phyloP scores from a whole-genome alignment of 805 yeast genomes.

The Metschnikowia continentalis region DNA sequence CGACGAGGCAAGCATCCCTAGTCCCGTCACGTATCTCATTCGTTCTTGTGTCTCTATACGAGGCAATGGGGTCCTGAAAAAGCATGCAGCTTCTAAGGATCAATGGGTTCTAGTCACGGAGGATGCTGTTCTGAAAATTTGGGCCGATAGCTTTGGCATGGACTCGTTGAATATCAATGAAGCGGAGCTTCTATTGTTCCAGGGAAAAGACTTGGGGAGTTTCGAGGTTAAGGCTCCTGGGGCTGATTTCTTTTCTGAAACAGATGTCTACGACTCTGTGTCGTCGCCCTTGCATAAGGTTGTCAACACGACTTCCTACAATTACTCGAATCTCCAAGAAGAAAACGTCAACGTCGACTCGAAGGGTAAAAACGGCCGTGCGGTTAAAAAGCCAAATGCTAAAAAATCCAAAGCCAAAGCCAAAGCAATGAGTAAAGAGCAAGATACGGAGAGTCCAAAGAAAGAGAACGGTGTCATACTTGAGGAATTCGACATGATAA shows the following conservation, averaged over 20 bases:
- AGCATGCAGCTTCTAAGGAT: slow-evolving; percentile 17
- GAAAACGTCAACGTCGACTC: neutral
- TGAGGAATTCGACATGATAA: slow-evolving; percentile 16
- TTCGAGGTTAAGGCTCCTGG: slow-evolving; percentile 26
- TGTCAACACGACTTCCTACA: slow-evolving; percentile 15
- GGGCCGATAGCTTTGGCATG: slow-evolving; percentile 55
- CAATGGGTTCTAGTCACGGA: slow-evolving; percentile 63
- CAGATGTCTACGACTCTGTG: slow-evolving; percentile 11
- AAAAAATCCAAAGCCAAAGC: neutral
- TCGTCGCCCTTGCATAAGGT: slow-evolving; percentile 11
- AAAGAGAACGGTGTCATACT: slow-evolving; percentile 11
- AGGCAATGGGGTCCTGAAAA: slow-evolving; percentile 34
- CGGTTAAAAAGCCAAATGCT: neutral
- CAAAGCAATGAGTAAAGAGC: neutral
- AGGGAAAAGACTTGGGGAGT: slow-evolving; percentile 32
- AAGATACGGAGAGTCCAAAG: neutral
- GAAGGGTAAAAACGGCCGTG: neutral
- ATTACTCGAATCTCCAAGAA: slow-evolving; percentile 7
- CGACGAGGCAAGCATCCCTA: slow-evolving; percentile 1
- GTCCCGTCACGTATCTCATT: slow-evolving; percentile 26
- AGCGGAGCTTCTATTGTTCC: slow-evolving; percentile 42
- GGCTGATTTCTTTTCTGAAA: slow-evolving; percentile 17
- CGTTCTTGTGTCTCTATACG: slow-evolving; percentile 57
- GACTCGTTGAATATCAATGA: slow-evolving; percentile 49
- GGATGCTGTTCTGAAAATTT: slow-evolving; percentile 47